Evolutionary conservation across 2,329 filamentous ascomycete genomes (phyloP).

Genomic region (Epicoccum sorghinum): DNA sequence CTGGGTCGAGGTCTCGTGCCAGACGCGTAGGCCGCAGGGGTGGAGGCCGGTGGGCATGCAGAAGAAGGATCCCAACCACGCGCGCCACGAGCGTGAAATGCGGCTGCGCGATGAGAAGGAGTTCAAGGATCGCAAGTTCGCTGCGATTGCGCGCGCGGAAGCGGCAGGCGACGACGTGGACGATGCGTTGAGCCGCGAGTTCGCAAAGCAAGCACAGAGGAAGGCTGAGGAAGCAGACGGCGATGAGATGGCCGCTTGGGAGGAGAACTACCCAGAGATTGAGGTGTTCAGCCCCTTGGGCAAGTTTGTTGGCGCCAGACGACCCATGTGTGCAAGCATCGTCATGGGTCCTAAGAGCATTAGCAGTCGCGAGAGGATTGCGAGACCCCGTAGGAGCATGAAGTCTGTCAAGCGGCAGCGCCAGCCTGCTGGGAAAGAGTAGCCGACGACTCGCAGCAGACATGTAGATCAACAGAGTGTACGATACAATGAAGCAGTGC

Average conservation of each 20-base stretch:
- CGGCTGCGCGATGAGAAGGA: constrained; percentile 16
- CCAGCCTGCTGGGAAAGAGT: constrained; percentile 18
- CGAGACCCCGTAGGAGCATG: constrained; percentile 72
- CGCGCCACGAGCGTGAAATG: constrained; percentile 20
- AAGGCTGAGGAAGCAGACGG: not conserved
- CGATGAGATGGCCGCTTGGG: constrained; percentile 26
- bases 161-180: constrained; percentile 25
- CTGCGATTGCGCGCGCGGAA: constrained; percentile 17
- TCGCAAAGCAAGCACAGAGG: constrained; percentile 12
- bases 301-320: constrained; percentile 71
- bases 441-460: not conserved
- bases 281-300: constrained; percentile 88
- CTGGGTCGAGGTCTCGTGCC: constrained; percentile 87
- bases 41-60: constrained; percentile 53
- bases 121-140: constrained; percentile 26
- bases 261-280: constrained; percentile 66
- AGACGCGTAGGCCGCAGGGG: constrained; percentile 64
- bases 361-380: constrained; percentile 56
- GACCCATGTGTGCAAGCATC: constrained; percentile 74
- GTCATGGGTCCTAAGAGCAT: constrained; percentile 61
- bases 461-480: not conserved
- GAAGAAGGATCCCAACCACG: constrained; percentile 50
- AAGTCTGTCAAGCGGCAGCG: constrained; percentile 53
- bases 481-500: not conserved
- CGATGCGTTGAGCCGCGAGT: constrained; percentile 43